Base-by-base conservation (phyloP, 78 protist genomes). In the Dictyostelium intermedium region DNA sequence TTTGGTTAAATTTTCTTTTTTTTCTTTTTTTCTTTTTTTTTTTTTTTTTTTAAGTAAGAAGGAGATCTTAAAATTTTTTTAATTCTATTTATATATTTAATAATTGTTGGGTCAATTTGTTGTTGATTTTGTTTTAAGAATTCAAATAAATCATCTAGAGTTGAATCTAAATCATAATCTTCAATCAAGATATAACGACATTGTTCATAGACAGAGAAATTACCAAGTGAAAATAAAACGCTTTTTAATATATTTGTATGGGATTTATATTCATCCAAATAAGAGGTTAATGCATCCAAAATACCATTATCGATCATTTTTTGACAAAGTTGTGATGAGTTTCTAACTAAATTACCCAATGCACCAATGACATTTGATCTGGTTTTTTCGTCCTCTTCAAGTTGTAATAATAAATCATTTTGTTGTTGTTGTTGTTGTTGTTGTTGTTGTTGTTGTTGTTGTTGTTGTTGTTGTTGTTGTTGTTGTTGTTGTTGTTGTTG, bases 341-440 rank as follows among this genome's bases (percentile, higher is more conserved):
- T 89, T 81, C 99, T 84, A 23, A 82, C 97, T 25, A 98, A 56
- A 56, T 98, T 98, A 34, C 98, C 98, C 6, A 98, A 87, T 18
- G 99, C 99, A 23, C 99, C 99, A 0, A 98, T 97, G 0, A 98
- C 98, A 27, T 98, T 97, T 39, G 96, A 37, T 4, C 97, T 43
- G 2, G 98, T 97, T 97, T 98, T 98, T 39, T 95, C 97, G 7
- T 87, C 97, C 5, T 61, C 78, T 16, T 91, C 91, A 5, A 34
- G 14, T 72, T 72, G 79, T 72, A 72, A 72, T 27, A 66, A 27
- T 30, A 11, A 43, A 89, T 83, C 87, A 20, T 27, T 3, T 30
- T 56, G 66, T 20, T 56, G 66, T 20, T 16, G 27, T 56, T 56
- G 66, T 56, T 16, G 25, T 20, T 0, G 7, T 53, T 53, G 66